These are phyloP conservation scores for Nidularia pulvinata DNA, from an alignment of 768 basidiomycete species.

Conservation along the genomic window DNA sequence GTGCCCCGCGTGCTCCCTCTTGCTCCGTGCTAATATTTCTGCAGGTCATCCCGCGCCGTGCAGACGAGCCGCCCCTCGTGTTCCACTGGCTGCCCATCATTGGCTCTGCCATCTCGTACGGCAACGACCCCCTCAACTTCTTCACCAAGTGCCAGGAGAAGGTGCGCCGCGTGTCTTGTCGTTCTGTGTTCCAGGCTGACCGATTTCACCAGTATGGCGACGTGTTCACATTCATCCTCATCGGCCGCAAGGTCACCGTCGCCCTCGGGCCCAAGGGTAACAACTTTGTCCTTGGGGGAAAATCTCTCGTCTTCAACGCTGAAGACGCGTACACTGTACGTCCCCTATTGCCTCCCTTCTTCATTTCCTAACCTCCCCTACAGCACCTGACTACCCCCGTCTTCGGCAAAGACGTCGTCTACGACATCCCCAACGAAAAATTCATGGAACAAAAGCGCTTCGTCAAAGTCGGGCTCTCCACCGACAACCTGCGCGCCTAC, in stretches of 20 bases:
- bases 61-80: constrained; percentile 87
- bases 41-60: constrained; percentile 68
- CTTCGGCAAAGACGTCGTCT: constrained; percentile 97
- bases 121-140: constrained; percentile 91
- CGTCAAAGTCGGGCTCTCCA: constrained; percentile 93
- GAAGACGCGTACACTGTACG: constrained; percentile 95
- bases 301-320: constrained; percentile 88
- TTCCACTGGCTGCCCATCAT: constrained; percentile 93
- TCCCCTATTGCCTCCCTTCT: background rate
- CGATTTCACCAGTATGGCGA: constrained; percentile 73
- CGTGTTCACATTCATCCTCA: constrained; percentile 93
- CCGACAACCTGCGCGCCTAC: constrained; percentile 89
- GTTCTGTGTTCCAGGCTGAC: background rate
- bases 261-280: constrained; percentile 90
- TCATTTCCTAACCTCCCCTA: constrained; percentile 3
- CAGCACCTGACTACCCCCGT: constrained; percentile 93
- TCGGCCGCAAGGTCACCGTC: constrained; percentile 91
- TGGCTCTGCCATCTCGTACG: constrained; percentile 88
- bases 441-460: constrained; percentile 99
- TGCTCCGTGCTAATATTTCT: background rate
- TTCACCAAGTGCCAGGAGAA: constrained; percentile 78
- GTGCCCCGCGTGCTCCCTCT: constrained; percentile 15
- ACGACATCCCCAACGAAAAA: constrained; percentile 93
- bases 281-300: constrained; percentile 94
- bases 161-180: constrained; percentile 36